A percentile compares a stretch with the other conserved stretches of the same genome.
phyloP scores from a whole-genome alignment of 2,329 filamentous ascomycete genomes.

The Epichloe coenophiala region DNA sequence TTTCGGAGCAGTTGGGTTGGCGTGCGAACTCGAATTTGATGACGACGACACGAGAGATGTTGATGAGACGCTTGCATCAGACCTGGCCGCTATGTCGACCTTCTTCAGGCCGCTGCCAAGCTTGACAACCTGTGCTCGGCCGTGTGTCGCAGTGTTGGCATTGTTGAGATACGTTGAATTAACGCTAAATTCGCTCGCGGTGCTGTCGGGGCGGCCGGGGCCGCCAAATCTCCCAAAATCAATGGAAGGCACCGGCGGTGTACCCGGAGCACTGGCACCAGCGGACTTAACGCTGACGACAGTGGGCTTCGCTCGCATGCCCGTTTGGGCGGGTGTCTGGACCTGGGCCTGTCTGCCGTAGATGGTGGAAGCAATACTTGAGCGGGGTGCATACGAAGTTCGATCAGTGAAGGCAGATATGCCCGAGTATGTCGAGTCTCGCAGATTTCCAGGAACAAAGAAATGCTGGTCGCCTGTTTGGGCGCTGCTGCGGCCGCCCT shows the following conservation, averaged over 20 bases:
- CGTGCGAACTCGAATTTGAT: conserved; percentile 19
- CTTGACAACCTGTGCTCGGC: conserved; percentile 46
- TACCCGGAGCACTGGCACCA: conserved; percentile 35
- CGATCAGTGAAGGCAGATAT: conserved; percentile 51
- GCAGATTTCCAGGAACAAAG: conserved; percentile 81
- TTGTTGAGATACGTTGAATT: conserved; percentile 56
- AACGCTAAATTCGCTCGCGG: conserved; percentile 48
- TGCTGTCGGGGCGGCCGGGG: conserved; percentile 34
- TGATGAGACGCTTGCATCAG: conserved; percentile 19
- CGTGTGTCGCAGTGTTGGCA: conserved; percentile 44
- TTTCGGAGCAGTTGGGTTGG: conserved; percentile 36
- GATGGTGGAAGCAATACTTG: conserved; percentile 81
- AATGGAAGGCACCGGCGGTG: conserved; percentile 62
- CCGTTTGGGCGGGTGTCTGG: conserved; percentile 69
- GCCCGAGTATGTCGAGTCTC: conserved; percentile 81
- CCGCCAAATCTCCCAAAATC: conserved; percentile 47
- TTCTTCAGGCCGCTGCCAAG: conserved; percentile 40
- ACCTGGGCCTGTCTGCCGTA: conserved; percentile 86
- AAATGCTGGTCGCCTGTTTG: conserved; percentile 67
- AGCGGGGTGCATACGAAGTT: conserved; percentile 48
- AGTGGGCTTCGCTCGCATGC: conserved; percentile 76
- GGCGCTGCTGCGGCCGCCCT: conserved; percentile 29
- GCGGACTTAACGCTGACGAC: conserved; percentile 83
- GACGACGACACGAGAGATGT: conserved; percentile 7
- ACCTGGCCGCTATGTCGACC: conserved; percentile 25